Conservation (phyloP, 495 filamentous ascomycete genomes). For the Penicillium mononematosum region DNA sequence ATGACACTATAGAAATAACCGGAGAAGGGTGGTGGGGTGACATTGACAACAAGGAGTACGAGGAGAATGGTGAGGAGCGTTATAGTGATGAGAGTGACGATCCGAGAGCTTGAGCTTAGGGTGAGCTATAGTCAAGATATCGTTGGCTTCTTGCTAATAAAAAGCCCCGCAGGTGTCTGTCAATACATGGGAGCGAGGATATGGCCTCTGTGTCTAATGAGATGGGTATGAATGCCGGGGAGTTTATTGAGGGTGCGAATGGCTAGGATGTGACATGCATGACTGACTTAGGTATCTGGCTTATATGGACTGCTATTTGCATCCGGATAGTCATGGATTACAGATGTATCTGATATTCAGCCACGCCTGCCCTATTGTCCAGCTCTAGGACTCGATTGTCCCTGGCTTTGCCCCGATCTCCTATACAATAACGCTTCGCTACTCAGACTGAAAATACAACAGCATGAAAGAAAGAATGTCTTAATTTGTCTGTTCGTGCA, state of each 20-base stretch:
- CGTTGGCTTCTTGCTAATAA: not conserved
- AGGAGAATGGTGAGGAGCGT: not conserved
- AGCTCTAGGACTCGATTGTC: not conserved
- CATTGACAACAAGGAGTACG: not conserved
- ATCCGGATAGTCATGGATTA: too few relatives aligned
- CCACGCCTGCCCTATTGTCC: not conserved
- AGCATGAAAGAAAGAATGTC: not conserved
- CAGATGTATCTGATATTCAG: not conserved
- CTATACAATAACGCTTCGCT: not conserved
- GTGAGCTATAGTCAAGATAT: not conserved
- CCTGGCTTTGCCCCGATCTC: not conserved
- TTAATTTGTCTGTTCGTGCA: not conserved
- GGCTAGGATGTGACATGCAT: too few relatives aligned
- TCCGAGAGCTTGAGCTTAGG: not conserved
- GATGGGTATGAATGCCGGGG: too few relatives aligned
- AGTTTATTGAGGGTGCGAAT: too few relatives aligned
- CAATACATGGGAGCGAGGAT: too few relatives aligned
- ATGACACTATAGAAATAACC: not conserved
- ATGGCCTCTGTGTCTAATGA: too few relatives aligned
- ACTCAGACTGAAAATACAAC: not conserved
- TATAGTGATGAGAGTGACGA: not conserved
- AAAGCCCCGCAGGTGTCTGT: not conserved
- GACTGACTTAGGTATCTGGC: too few relatives aligned
- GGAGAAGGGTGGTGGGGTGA: not conserved
- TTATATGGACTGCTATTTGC: too few relatives aligned